A percentile compares a stretch with the other conserved stretches of the same genome.
Conservation (phyloP, 495 filamentous ascomycete genomes). For the Podospora bellae-mahoneyi region DNA sequence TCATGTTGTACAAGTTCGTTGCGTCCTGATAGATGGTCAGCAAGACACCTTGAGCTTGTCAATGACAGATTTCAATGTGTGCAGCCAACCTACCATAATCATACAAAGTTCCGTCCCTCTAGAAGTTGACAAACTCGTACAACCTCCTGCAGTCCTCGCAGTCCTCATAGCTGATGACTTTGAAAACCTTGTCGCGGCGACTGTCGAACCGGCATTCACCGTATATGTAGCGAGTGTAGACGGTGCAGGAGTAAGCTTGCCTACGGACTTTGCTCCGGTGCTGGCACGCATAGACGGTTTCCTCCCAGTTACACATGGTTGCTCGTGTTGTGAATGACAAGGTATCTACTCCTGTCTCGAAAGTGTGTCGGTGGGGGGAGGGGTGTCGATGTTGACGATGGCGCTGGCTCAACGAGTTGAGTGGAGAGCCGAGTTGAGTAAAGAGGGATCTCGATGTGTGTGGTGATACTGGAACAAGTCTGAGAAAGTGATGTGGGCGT, state of each 20-base stretch:
- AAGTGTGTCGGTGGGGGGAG: background rate
- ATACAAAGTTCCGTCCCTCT: background rate
- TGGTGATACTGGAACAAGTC: background rate
- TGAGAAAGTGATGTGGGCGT: background rate
- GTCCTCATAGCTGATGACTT: conserved; percentile 21
- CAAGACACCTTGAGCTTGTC: background rate
- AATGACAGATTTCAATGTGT: background rate
- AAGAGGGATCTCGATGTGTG: background rate
- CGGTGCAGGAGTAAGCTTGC: conserved; percentile 23
- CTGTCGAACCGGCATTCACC: conserved; percentile 21
- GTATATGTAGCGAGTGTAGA: conserved; percentile 23
- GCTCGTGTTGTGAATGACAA: background rate
- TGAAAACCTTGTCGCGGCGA: conserved; percentile 16
- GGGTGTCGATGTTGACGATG: background rate
- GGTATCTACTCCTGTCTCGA: too few species aligned
- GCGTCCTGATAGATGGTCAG: background rate
- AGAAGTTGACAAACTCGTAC: conserved; percentile 23
- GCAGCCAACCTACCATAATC: background rate
- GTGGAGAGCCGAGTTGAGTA: background rate
- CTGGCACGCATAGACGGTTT: conserved; percentile 20
- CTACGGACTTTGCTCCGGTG: conserved; percentile 16
- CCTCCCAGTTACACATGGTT: conserved; percentile 26
- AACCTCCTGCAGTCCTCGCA: conserved; percentile 18
- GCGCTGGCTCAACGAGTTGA: background rate
- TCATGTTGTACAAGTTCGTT: background rate